Evolutionary conservation across 306 rosid genomes (phyloP), one percentile per base, ranked within the genome.

Genomic region (Ormosia emarginata): DNA sequence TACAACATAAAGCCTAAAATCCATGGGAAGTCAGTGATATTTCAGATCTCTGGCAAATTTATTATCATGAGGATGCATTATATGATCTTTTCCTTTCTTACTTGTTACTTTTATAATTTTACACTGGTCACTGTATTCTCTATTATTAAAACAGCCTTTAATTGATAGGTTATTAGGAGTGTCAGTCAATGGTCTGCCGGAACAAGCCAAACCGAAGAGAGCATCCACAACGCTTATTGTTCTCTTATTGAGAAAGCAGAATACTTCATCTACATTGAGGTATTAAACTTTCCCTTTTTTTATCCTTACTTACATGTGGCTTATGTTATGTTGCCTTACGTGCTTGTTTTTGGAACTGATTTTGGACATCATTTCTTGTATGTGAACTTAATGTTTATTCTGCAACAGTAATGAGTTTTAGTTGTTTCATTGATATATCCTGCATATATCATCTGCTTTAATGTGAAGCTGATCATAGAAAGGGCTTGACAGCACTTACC

Each of bases 111-210:
- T 37, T n/a, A 17, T 73, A 47, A 34, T 67, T 82, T 17, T 82
- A 79, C 46, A 17, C 40, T 50, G 63, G 83, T 74, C 24, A 29
- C 3, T 74, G 52, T 64, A 67, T 79, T 18, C 44, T 74, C 32
- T 69, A 46, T 66, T 62, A 29, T 52, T 40, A 68, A 85, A 70
- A 56, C 37, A 44, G 37, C 53, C 57, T 75, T 68, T 71, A 46
- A 56, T 85, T 69, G 82, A 83, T 86, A 96, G 99, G 91, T 96
- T 64, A 90, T 96, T 81, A 92, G 99, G 91, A 93, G 99, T 32
- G 98, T 96, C 80, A 93, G 99, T 79, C 99, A 96, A 77, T 93
- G 99, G 98, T 96, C 99, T 36, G 97, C 99, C 75, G 99, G 99
- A 78, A 93, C 99, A 83, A 96, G 99, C 82, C 97, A 87, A 93